Evolutionary conservation across 2,329 filamentous ascomycete genomes (phyloP).

Genomic region (Neofusicoccum kwambonambiense): DNA sequence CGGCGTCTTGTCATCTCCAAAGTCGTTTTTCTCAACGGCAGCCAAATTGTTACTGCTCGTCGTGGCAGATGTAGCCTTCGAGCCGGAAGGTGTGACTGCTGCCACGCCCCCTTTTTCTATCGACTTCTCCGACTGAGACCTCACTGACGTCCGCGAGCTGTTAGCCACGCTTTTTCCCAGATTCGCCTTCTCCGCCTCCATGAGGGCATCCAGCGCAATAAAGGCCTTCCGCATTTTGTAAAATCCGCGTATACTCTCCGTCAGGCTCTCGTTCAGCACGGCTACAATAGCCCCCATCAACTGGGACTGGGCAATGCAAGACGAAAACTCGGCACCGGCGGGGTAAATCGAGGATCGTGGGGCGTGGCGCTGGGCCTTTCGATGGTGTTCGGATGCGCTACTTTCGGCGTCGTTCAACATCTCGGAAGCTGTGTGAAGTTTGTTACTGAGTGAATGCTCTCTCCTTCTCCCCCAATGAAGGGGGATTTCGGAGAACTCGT

Average conservation of each 20-base stretch:
- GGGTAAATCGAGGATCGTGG: constrained; percentile 65
- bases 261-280: constrained; percentile 88
- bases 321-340: constrained; percentile 79
- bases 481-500: too few species aligned
- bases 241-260: constrained; percentile 87
- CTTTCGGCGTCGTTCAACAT: constrained; percentile 74
- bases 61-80: neutral
- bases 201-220: constrained; percentile 74
- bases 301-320: constrained; percentile 82
- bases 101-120: neutral
- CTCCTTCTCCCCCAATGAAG: neutral
- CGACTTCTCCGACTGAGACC: neutral
- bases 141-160: constrained; percentile 4
- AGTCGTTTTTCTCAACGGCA: constrained; percentile 17
- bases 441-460: neutral
- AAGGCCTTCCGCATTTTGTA: constrained; percentile 91
- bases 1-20: neutral
- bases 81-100: neutral
- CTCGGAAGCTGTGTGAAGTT: constrained; percentile 58
- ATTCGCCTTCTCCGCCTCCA: constrained; percentile 69
- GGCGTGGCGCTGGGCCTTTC: constrained; percentile 58
- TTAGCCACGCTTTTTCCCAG: constrained; percentile 36
- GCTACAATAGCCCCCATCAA: constrained; percentile 86
- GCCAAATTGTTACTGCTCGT: constrained; percentile 17
- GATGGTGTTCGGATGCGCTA: constrained; percentile 72